Percentiles rank a stretch among this genome's conserved stretches.
These are phyloP conservation scores for Pseudoturritis turrita DNA, from an alignment of 345 rosid species.

Conservation along the genomic window DNA sequence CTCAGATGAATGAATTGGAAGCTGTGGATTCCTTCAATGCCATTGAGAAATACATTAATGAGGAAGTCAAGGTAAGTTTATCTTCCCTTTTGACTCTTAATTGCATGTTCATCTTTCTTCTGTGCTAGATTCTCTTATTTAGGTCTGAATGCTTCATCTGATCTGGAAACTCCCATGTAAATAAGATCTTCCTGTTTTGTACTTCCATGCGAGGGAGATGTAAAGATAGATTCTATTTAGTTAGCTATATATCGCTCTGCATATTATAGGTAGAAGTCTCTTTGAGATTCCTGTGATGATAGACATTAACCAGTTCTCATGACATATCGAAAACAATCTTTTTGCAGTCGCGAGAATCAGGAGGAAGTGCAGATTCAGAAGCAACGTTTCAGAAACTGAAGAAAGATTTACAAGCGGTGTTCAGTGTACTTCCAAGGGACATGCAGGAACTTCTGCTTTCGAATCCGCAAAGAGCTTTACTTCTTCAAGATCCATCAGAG, in stretches of 20 bases:
- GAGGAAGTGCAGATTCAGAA: conserved; percentile 39
- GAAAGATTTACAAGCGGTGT: conserved; percentile 71
- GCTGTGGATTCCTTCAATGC: conserved; percentile 87
- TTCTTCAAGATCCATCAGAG: conserved; percentile 46
- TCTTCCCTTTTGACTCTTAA: not conserved
- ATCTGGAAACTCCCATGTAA: not conserved
- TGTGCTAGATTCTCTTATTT: not conserved
- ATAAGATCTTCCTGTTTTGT: not conserved
- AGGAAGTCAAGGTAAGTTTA: conserved; percentile 60
- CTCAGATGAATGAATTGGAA: conserved; percentile 81
- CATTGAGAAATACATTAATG: conserved; percentile 69
- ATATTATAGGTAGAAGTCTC: not conserved
- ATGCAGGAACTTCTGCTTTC: conserved; percentile 83
- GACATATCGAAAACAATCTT: not conserved
- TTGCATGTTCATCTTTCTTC: not conserved
- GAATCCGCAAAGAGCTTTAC: conserved; percentile 79
- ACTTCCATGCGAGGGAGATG: not conserved
- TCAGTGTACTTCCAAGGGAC: conserved; percentile 69
- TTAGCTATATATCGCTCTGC: not conserved
- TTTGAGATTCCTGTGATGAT: not conserved
- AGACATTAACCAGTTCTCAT: not conserved
- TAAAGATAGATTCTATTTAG: not conserved
- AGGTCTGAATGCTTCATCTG: conserved; percentile 8
- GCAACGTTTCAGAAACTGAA: conserved; percentile 60
- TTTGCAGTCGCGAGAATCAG: conserved; percentile 50